Base-by-base conservation (phyloP, 768 basidiomycete genomes). In the Panaeolus papilionaceus region DNA sequence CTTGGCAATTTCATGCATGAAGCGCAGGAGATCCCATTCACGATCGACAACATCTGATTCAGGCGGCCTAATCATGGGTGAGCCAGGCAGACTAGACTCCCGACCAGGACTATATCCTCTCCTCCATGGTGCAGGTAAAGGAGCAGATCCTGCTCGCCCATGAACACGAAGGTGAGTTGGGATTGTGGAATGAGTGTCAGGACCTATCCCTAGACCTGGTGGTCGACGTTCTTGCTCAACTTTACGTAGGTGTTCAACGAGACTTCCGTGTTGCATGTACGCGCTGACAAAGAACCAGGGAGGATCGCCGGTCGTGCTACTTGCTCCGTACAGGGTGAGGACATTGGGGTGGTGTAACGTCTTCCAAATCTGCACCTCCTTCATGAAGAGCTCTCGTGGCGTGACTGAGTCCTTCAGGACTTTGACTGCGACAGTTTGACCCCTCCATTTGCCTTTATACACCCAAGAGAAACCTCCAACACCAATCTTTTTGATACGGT, bases 221-320 rank as follows among this genome's bases (percentile, higher is more conserved):
- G 62, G 67, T 67, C 69, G 71, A 65, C 72, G 64, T 70, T 66
- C 72, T 63, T 75, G 54, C 40, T 71, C 73, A 12, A 79, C 74
- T 65, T 75, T 68, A 70, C 83, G 83, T 71, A 94, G 76, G 72
- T 82, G 92, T 66, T 80, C 80, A 20, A 86, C 84, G 62, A 94
- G 78, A 71, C 83, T 88, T 26, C 91, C 91, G 49, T 89, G 81
- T 67, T 83, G 76, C 79, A 86, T 85, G 75, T 91, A 92, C 62
- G 90, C 89, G 73, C 88, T 89, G 62, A 95, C 91, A 63, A 91
- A 84, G 76, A 90, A 91, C 87, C 88, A 92, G 7, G 91, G 92
- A 18, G 87, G 85, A 61, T 88, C 86, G 26, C 87, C 86, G 5
- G 81, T 80, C 0, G 90, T 83, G 69, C 87, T 89, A 23, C 90